phyloP scores from a whole-genome alignment of 2,329 filamentous ascomycete genomes.

The Botrytis squamosa region DNA sequence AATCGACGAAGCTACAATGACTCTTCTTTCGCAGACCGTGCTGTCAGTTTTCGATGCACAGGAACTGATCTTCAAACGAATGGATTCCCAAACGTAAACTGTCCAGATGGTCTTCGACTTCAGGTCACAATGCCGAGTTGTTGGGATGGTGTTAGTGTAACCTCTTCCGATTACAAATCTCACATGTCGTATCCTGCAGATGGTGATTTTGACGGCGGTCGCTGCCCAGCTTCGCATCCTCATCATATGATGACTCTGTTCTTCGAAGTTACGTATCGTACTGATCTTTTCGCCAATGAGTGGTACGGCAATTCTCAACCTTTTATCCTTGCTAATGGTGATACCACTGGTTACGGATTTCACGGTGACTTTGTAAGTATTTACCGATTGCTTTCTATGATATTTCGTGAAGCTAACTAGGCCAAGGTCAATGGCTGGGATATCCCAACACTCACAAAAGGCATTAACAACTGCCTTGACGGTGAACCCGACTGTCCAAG shows the following conservation, averaged over 20 bases:
- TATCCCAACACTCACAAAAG: conserved; percentile 17
- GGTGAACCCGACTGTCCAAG: conserved; percentile 1
- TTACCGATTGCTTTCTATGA: background rate
- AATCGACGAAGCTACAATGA: conserved; percentile 19
- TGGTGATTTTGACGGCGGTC: conserved; percentile 42
- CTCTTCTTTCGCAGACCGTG: conserved; percentile 16
- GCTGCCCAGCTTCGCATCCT: conserved; percentile 52
- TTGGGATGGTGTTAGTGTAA: conserved; percentile 60
- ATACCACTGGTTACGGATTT: conserved; percentile 22
- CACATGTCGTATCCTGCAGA: conserved; percentile 54
- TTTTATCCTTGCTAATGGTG: conserved; percentile 20
- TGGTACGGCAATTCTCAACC: conserved; percentile 54
- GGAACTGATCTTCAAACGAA: conserved; percentile 46
- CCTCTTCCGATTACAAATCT: conserved; percentile 53
- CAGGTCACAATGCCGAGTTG: conserved; percentile 59
- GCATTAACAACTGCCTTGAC: conserved; percentile 18
- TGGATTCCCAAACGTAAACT: conserved; percentile 54
- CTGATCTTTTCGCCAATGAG: conserved; percentile 57
- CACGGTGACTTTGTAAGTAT: conserved; percentile 22
- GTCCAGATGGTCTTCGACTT: conserved; percentile 51
- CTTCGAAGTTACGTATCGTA: conserved; percentile 58
- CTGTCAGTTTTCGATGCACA: conserved; percentile 52
- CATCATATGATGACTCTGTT: conserved; percentile 58
- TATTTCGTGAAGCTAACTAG: background rate
- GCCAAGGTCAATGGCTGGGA: conserved; percentile 20